Conservation (phyloP, 345 rosid species). For the Eucalyptus erythrocorys region DNA sequence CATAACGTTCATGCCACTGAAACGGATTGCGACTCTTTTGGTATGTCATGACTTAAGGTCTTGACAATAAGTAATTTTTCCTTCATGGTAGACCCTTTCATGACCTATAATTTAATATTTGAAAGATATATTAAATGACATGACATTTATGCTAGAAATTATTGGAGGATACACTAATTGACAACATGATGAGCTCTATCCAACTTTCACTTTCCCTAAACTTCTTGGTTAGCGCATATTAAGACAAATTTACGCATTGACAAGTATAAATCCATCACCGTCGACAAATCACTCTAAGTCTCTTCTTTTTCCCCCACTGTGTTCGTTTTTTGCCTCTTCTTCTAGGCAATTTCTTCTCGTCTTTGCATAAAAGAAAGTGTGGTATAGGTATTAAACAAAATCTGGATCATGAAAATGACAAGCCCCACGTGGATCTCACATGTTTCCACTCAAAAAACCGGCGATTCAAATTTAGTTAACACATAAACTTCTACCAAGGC, state of each 20-base stretch:
- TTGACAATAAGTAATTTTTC: background rate
- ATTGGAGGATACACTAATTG: background rate
- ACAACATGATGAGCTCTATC: background rate
- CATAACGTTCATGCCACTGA: background rate
- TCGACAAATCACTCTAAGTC: background rate
- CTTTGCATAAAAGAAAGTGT: background rate
- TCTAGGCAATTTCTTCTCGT: background rate
- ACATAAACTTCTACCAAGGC: background rate
- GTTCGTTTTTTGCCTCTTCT: background rate
- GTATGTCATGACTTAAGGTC: background rate
- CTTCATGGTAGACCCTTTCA: fast-evolving
- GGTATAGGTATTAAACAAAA: background rate
- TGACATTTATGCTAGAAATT: too few relatives aligned
- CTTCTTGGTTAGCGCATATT: background rate
- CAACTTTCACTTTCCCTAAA: background rate
- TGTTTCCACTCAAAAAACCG: background rate
- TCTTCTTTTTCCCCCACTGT: background rate
- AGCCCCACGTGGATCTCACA: background rate
- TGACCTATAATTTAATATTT: too few relatives aligned
- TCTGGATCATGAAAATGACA: background rate
- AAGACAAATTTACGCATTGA: background rate
- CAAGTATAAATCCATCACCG: background rate
- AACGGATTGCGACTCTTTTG: background rate
- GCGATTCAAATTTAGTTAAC: background rate
- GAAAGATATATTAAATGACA: too few relatives aligned